Base-by-base conservation (phyloP, 2,329 filamentous ascomycete species). In the Xylariaceae sp. region DNA sequence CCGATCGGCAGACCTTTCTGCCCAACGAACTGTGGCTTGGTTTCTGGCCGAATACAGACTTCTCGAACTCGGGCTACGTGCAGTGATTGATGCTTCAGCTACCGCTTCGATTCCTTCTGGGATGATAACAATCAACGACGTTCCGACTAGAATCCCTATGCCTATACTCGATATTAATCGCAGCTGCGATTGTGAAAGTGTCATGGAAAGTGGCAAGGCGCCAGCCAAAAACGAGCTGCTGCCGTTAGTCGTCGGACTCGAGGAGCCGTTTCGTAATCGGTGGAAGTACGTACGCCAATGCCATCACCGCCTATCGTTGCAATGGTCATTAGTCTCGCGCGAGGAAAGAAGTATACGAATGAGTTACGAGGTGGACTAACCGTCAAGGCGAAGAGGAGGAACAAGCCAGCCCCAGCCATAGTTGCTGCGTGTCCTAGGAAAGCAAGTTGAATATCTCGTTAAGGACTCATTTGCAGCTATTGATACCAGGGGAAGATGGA, bases 51-150 rank as follows among this genome's bases (percentile, higher is more conserved):
- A 33, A 40, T 58, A 47, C 53, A 63, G 32, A 39, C 46, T 50
- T 49, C 65, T 65, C 16, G 59, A 57, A n/a, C 53, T 62, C 10
- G 62, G 60, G 24, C 56, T 54, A 52, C 62, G 65, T 8, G 70
- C 59, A 6, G 70, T 62, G 52, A 75, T 70, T 2, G 74, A 72
- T 2, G 81, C 75, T 11, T 80, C 85, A 63, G 94, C 91, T 52
- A 97, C 81, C 3, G 94, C 93, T 70, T 97, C 92, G 55, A 97
- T 87, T 30, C 94, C 94, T 73, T 99, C 94, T 1, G 94, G 94
- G 66, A 99, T 96, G 68, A 99, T 97, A 26, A 99, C 92, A 60
- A 97, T 93, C 60, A 99, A 81, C 1, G 93, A 93, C 23, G 94
- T 97, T 29, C 94, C 94, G 13, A 99, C 92, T 7, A 99, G 79